phyloP scores from a whole-genome alignment of 2,329 filamentous ascomycete species.

The Stachybotrys chlorohalonatus region DNA sequence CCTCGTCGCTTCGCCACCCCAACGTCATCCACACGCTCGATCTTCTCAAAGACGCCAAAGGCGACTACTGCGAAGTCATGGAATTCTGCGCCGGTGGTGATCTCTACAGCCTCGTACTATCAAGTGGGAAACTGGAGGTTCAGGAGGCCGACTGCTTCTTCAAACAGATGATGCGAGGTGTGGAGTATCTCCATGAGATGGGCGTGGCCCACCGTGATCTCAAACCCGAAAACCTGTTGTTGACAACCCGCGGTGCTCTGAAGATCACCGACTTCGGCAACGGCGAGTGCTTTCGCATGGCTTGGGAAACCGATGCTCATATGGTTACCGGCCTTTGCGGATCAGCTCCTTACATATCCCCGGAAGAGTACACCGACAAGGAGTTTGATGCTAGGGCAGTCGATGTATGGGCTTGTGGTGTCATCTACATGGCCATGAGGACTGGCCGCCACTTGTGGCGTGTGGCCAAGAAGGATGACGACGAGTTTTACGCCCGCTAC shows the following conservation, averaged over 20 bases:
- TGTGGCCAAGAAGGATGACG: conserved; percentile 91
- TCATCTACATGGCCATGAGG: conserved; percentile 99
- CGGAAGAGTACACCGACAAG: conserved; percentile 89
- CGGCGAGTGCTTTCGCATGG: conserved; percentile 98
- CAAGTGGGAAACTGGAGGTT: conserved; percentile 85
- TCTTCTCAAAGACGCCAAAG: conserved; percentile 89
- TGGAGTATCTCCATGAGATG: conserved; percentile 99
- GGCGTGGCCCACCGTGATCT: conserved; percentile 94
- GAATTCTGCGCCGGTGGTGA: conserved; percentile 97
- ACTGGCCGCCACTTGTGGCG: conserved; percentile 94
- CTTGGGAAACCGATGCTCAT: conserved; percentile 96
- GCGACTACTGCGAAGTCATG: conserved; percentile 98
- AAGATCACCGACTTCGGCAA: conserved; percentile 99
- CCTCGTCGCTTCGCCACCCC: conserved; percentile 88
- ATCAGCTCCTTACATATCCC: conserved; percentile 93
- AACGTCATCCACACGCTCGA: conserved; percentile 98
- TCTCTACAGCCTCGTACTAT: conserved; percentile 84
- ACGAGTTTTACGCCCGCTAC: conserved; percentile 94
- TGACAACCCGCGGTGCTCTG: conserved; percentile 84
- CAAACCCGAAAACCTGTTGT: conserved; percentile 90
- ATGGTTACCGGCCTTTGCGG: conserved; percentile 97
- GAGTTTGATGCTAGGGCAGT: conserved; percentile 98
- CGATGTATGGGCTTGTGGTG: conserved; percentile 95
- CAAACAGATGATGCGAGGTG: conserved; percentile 97
- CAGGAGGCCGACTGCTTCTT: conserved; percentile 96